phyloP scores from a whole-genome alignment of 371 early-diverging fungal species.

The Mucor lusitanicus region DNA sequence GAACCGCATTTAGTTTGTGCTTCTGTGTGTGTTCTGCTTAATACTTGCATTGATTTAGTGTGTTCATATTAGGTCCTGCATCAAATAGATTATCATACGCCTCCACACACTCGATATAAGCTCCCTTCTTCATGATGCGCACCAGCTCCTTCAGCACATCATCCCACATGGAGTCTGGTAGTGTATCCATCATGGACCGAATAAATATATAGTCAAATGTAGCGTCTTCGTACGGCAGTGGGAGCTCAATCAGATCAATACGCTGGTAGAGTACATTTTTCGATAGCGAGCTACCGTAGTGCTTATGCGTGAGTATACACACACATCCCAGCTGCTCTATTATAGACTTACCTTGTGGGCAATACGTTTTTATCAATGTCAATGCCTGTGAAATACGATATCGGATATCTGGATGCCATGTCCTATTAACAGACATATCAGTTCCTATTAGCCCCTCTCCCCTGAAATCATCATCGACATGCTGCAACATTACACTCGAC shows the following conservation, averaged over 20 bases:
- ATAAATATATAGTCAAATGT: conserved; percentile 48
- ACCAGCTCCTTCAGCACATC: conserved; percentile 37
- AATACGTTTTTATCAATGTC: conserved; percentile 44
- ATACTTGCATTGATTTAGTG: conserved; percentile 23
- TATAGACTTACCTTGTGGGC: conserved; percentile 27
- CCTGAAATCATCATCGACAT: not conserved
- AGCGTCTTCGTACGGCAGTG: conserved; percentile 42
- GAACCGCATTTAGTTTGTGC: not conserved
- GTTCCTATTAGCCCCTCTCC: not conserved
- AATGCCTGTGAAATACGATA: conserved; percentile 48
- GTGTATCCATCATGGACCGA: conserved; percentile 41
- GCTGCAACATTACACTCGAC: conserved; percentile 32
- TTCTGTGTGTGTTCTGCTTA: not conserved
- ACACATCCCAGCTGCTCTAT: not conserved
- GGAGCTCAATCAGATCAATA: conserved; percentile 37
- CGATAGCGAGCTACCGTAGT: not conserved
- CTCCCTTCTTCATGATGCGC: conserved; percentile 49
- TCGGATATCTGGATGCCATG: conserved; percentile 39
- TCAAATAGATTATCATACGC: conserved; percentile 45
- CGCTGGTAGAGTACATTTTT: conserved; percentile 39
- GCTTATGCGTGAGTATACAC: not conserved
- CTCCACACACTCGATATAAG: conserved; percentile 48
- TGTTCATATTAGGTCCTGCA: conserved; percentile 43
- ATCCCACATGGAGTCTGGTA: conserved; percentile 47
- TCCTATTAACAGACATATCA: conserved; percentile 25